A percentile compares a stretch with the other conserved stretches of the same genome.
These are phyloP conservation scores for Candida montana DNA, from an alignment of 805 yeast genomes.

Conservation along the genomic window DNA sequence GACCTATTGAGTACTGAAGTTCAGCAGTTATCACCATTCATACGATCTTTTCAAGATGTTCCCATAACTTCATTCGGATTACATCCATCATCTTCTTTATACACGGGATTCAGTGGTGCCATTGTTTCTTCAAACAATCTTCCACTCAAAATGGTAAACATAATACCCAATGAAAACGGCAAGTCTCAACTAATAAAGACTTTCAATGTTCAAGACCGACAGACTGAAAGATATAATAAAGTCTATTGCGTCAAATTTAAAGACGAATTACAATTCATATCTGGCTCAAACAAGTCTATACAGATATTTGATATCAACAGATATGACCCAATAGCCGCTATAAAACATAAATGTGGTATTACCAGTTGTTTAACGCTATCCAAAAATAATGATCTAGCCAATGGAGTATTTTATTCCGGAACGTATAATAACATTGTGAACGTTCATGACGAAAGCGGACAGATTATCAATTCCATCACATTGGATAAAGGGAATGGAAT, in stretches of 20 bases:
- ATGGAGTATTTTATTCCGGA: conserved; percentile 24
- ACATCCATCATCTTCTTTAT: conserved; percentile 33
- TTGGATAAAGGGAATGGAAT: conserved; percentile 27
- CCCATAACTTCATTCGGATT: conserved; percentile 29
- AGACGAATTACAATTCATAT: conserved; percentile 21
- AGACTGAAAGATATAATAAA: conserved; percentile 30
- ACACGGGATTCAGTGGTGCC: conserved; percentile 21
- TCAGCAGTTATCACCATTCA: conserved; percentile 28
- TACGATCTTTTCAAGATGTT: conserved; percentile 26
- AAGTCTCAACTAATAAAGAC: conserved; percentile 14
- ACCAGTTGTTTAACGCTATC: conserved; percentile 16
- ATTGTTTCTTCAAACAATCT: conserved; percentile 27
- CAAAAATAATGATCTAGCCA: conserved; percentile 6
- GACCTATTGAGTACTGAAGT: conserved; percentile 15
- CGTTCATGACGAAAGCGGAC: conserved; percentile 24
- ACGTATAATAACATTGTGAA: conserved; percentile 29
- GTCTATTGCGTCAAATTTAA: conserved; percentile 26
- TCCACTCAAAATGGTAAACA: conserved; percentile 31
- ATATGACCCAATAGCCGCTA: conserved; percentile 15
- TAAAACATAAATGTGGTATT: conserved; percentile 13
- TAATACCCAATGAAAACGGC: conserved; percentile 17
- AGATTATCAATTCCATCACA: conserved; percentile 13
- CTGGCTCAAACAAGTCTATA: conserved; percentile 28
- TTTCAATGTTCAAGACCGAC: conserved; percentile 27
- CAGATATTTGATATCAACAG: conserved; percentile 28